phyloP scores from a whole-genome alignment of 1,284 basidiomycete genomes.

The Apiotrichum domesticum region DNA sequence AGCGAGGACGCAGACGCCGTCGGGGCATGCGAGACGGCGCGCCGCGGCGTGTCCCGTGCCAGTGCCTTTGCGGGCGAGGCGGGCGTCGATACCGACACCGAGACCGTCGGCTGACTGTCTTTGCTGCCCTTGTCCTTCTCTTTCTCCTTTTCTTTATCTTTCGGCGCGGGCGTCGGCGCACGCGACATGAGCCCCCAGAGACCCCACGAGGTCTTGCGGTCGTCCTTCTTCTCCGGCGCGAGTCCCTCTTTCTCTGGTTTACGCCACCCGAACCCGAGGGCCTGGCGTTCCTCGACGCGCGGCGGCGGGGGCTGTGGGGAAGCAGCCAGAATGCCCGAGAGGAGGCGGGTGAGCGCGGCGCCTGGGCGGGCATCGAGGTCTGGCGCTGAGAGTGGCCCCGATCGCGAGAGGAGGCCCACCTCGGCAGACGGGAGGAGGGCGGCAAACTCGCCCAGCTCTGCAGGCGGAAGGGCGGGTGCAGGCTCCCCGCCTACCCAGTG shows the following conservation, averaged over 20 bases:
- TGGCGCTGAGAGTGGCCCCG: not conserved
- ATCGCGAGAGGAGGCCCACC: not conserved
- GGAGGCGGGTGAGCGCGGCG: constrained; percentile 21
- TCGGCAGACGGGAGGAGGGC: not conserved
- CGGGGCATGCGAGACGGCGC: constrained; percentile 1
- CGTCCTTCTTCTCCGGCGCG: not conserved
- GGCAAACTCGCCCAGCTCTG: no score
- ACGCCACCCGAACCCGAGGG: constrained; percentile 21
- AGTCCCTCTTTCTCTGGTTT: not conserved
- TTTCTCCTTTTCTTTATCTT: no score
- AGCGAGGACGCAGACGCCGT: not conserved
- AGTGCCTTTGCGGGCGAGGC: not conserved
- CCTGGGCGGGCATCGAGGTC: not conserved
- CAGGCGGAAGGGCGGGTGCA: not conserved
- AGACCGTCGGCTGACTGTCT: no score
- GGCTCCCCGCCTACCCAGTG: constrained; percentile 25
- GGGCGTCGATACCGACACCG: not conserved
- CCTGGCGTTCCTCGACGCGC: constrained; percentile 17
- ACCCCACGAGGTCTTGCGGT: not conserved
- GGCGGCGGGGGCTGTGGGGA: not conserved
- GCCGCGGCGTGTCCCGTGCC: not conserved
- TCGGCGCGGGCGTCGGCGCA: no score
- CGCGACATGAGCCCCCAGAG: no score
- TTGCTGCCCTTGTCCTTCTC: no score
- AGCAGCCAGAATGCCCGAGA: constrained; percentile 19